A percentile compares a stretch with the other conserved stretches of the same genome.
Evolutionary conservation across 2,329 filamentous ascomycete genomes (phyloP).

Genomic region (Furcasterigmium furcatum): DNA sequence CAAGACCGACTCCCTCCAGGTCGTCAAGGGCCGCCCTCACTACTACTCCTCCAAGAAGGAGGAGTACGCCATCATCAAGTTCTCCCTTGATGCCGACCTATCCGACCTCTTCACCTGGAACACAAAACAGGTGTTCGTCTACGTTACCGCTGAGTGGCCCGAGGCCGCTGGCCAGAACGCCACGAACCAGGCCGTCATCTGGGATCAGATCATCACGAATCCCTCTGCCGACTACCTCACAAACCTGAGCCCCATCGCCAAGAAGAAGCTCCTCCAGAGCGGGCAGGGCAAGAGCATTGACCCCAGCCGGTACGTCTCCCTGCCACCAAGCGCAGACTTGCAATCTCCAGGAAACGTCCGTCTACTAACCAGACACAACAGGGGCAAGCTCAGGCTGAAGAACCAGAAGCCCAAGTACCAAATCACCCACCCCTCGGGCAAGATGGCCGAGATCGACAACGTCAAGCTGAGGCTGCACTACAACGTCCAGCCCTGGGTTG

Average conservation of each 20-base stretch:
- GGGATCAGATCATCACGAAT: constrained; percentile 89
- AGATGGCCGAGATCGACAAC: constrained; percentile 69
- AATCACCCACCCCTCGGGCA: constrained; percentile 84
- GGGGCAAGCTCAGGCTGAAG: constrained; percentile 72
- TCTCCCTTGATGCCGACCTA: constrained; percentile 89
- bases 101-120: constrained; percentile 97
- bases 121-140: constrained; percentile 97
- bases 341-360: too few species aligned
- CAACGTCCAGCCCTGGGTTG: constrained; percentile 98
- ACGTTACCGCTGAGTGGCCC: constrained; percentile 79
- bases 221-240: constrained; percentile 60
- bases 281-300: constrained; percentile 59
- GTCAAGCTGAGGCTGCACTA: constrained; percentile 82
- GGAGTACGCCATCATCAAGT: constrained; percentile 92
- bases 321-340: neutral
- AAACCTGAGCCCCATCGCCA: constrained; percentile 56
- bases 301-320: constrained; percentile 44
- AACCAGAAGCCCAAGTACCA: constrained; percentile 96
- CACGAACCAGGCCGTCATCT: constrained; percentile 79
- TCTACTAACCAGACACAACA: constrained; percentile 21
- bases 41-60: constrained; percentile 93
- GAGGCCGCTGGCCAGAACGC: constrained; percentile 27
- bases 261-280: constrained; percentile 60
- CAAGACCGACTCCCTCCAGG: constrained; percentile 73
- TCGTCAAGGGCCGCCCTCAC: constrained; percentile 88